Conservation (phyloP, 2,329 filamentous ascomycete genomes). For the Fusarium decemcellulare region DNA sequence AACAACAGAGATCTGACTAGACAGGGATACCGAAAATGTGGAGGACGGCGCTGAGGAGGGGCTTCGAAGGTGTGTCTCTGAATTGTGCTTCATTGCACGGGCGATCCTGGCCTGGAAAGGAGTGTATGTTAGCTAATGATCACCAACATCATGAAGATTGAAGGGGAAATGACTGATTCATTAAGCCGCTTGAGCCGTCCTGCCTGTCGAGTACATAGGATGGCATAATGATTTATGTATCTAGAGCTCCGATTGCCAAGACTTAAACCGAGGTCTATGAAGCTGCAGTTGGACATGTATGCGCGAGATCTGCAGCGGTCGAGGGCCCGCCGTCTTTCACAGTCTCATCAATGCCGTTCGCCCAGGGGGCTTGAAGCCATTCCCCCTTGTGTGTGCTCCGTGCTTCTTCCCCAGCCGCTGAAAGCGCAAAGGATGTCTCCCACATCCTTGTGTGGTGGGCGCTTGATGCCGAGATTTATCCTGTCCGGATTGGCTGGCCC, state of each 20-base stretch:
- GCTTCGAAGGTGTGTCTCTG: slow-evolving; percentile 2
- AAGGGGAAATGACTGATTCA: background rate
- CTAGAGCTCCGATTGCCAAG: slow-evolving; percentile 16
- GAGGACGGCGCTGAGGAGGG: slow-evolving; percentile 17
- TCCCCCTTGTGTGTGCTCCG: background rate
- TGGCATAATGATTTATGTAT: background rate
- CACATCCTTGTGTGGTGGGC: background rate
- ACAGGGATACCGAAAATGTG: slow-evolving; percentile 41
- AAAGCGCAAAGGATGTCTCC: slow-evolving; percentile 4
- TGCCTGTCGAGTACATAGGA: background rate
- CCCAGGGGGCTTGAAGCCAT: background rate
- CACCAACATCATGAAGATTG: background rate
- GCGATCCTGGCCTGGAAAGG: slow-evolving; percentile 4
- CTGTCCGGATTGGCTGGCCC: slow-evolving; percentile 36
- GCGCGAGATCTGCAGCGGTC: slow-evolving; percentile 2
- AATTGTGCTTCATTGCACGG: slow-evolving; percentile 1
- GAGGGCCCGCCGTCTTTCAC: background rate
- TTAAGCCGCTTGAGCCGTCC: background rate
- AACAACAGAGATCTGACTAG: slow-evolving; percentile 39
- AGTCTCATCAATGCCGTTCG: slow-evolving; percentile 11
- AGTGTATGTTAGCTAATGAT: background rate
- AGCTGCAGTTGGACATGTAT: background rate
- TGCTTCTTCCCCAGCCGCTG: slow-evolving; percentile 12
- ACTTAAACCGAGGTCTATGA: slow-evolving; percentile 13
- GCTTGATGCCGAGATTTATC: slow-evolving; percentile 17